A percentile compares a stretch with the other conserved stretches of the same genome.
These are phyloP conservation scores for Chlamydomonas incerta DNA, from an alignment of 139 green algal species.

Conservation along the genomic window DNA sequence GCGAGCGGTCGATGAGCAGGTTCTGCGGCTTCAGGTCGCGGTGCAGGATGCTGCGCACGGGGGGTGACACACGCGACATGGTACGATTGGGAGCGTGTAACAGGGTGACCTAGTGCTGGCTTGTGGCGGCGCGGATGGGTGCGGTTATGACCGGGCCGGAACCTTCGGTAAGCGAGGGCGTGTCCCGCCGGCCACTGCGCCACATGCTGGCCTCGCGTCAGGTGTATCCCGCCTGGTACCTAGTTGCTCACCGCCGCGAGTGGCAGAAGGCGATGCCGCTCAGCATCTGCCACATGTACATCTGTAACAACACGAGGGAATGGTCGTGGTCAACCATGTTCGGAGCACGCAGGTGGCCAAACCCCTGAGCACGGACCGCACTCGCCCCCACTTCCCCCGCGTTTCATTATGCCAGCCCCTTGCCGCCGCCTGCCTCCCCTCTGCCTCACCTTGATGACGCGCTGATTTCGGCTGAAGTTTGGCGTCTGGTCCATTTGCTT, in stretches of 20 bases:
- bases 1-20: constrained; percentile 90
- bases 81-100: too few species aligned
- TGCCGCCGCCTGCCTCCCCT: background rate
- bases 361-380: too few species aligned
- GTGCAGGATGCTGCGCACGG: constrained; percentile 84
- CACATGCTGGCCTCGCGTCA: too few species aligned
- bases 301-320: constrained; percentile 66
- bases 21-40: constrained; percentile 99
- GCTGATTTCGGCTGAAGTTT: constrained; percentile 66
- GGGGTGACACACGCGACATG: background rate
- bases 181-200: too few species aligned
- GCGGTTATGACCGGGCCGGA: too few species aligned
- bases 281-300: constrained; percentile 97
- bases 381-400: too few species aligned
- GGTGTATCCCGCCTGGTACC: too few species aligned
- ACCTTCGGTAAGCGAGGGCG: too few species aligned
- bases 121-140: too few species aligned
- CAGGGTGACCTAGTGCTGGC: too few species aligned
- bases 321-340: too few species aligned
- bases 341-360: background rate
- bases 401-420: too few species aligned
- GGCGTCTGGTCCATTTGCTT: constrained; percentile 92
- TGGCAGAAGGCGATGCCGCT: constrained; percentile 94
- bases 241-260: constrained; percentile 71
- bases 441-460: constrained; percentile 83